These are phyloP conservation scores for Curvularia lunata DNA, from an alignment of 2,329 filamentous ascomycete genomes.

Conservation along the genomic window DNA sequence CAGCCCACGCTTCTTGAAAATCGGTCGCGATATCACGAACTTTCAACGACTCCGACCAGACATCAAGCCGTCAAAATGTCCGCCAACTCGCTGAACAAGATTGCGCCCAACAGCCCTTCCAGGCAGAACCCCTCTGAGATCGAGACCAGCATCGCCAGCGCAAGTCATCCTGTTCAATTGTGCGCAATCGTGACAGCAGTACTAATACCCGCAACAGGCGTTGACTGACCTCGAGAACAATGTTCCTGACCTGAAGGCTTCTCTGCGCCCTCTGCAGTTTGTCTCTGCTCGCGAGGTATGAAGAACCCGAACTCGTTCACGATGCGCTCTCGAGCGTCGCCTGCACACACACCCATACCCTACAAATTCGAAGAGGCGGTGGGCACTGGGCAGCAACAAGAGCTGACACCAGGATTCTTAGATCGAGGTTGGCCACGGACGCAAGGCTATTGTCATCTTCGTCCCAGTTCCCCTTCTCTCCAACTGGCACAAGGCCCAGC, in stretches of 20 bases:
- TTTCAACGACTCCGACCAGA: constrained; percentile 38
- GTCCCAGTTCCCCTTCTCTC: constrained; percentile 98
- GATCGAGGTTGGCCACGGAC: constrained; percentile 99
- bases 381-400: constrained; percentile 61
- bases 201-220: constrained; percentile 52
- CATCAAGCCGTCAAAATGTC: constrained; percentile 62
- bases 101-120: constrained; percentile 95
- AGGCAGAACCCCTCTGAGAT: constrained; percentile 96
- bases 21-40: constrained; percentile 13
- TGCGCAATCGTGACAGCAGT: constrained; percentile 7
- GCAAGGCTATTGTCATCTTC: constrained; percentile 99
- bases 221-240: constrained; percentile 99
- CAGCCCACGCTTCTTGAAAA: constrained; percentile 11
- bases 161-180: constrained; percentile 54
- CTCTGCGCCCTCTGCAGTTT: constrained; percentile 97
- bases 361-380: constrained; percentile 58
- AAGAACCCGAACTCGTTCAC: constrained; percentile 46
- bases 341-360: constrained; percentile 32
- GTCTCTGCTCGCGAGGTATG: constrained; percentile 99
- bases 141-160: constrained; percentile 94
- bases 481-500: constrained; percentile 99
- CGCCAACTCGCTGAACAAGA: constrained; percentile 83
- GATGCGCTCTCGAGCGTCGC: constrained; percentile 38
- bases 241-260: constrained; percentile 95
- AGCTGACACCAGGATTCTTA: constrained; percentile 67